Evolutionary conservation across 83 land plant species (phyloP).

Genomic region (Picea engelmannii): DNA sequence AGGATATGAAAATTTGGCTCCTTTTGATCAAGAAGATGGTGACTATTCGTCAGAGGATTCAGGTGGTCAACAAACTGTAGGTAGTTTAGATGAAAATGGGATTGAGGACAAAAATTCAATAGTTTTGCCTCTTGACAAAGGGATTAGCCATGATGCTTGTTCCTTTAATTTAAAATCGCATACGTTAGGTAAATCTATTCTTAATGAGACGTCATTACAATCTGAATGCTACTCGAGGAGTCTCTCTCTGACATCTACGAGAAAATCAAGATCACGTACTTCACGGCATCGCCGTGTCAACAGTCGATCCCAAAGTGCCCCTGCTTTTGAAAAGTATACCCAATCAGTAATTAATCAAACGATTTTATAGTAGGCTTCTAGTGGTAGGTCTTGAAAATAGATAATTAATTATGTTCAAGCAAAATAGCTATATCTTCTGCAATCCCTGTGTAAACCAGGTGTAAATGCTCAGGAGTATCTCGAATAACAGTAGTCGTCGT

Average conservation of each 20-base stretch:
- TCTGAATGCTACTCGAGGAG: slow-evolving; percentile 10
- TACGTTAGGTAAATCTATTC: background rate
- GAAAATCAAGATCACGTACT: slow-evolving; percentile 1
- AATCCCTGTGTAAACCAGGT: background rate
- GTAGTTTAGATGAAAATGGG: background rate
- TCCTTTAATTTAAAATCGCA: background rate
- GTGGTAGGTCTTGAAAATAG: background rate
- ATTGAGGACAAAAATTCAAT: background rate
- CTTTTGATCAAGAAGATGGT: slow-evolving; percentile 54
- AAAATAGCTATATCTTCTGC: background rate
- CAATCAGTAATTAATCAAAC: background rate
- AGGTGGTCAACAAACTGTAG: background rate
- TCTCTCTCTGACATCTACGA: background rate
- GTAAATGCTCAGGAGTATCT: background rate
- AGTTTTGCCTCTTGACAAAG: background rate
- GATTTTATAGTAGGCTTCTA: background rate
- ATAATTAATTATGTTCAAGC: background rate
- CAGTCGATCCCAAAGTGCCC: background rate
- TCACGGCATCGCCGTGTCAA: background rate
- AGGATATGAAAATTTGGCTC: slow-evolving; percentile 71
- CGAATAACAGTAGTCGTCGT: background rate
- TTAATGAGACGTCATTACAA: slow-evolving; percentile 6
- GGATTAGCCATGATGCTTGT: background rate
- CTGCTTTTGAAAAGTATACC: background rate
- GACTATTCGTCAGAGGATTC: slow-evolving; percentile 58